A percentile compares a stretch with the other conserved stretches of the same genome.
Conservation (phyloP, 73 alveolate genomes). For the Paramecium caudatum region DNA sequence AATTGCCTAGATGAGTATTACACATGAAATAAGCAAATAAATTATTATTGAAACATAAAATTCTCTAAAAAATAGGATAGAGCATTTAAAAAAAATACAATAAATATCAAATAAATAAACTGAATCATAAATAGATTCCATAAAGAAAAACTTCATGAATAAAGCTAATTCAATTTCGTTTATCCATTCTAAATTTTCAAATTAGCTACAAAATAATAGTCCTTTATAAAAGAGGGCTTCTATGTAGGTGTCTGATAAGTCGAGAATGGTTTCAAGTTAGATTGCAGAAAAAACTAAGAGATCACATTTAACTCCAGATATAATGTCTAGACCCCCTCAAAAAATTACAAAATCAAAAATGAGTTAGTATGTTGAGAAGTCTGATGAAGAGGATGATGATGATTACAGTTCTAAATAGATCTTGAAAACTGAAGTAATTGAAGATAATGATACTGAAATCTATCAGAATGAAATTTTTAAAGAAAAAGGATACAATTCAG, state of each 20-base stretch:
- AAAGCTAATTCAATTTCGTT: slow-evolving; percentile 16
- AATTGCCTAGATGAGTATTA: not conserved
- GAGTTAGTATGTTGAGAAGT: not conserved
- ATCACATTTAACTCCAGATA: slow-evolving; percentile 4
- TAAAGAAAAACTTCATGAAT: slow-evolving; percentile 1
- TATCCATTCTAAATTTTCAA: slow-evolving; percentile 5
- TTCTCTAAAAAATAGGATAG: slow-evolving; percentile 39
- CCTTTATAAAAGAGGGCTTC: not conserved
- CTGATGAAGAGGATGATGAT: slow-evolving; percentile 13
- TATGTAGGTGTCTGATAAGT: too few relatives aligned
- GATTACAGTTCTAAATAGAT: slow-evolving; percentile 2
- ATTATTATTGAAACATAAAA: not conserved
- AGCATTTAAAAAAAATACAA: slow-evolving; percentile 22
- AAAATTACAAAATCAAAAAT: not conserved
- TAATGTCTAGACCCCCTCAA: not conserved
- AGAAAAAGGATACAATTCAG: slow-evolving; percentile 69
- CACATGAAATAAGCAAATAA: not conserved
- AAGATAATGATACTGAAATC: slow-evolving; percentile 40
- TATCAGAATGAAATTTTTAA: slow-evolving; percentile 53
- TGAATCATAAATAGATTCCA: not conserved
- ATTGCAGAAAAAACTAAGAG: not conserved
- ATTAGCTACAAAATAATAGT: not conserved
- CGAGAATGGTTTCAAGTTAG: too few relatives aligned
- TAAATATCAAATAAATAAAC: slow-evolving; percentile 7
- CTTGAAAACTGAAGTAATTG: not conserved